These are phyloP conservation scores for Epithemia pelagica DNA, from an alignment of 108 stramenopile genomes.

Conservation along the genomic window DNA sequence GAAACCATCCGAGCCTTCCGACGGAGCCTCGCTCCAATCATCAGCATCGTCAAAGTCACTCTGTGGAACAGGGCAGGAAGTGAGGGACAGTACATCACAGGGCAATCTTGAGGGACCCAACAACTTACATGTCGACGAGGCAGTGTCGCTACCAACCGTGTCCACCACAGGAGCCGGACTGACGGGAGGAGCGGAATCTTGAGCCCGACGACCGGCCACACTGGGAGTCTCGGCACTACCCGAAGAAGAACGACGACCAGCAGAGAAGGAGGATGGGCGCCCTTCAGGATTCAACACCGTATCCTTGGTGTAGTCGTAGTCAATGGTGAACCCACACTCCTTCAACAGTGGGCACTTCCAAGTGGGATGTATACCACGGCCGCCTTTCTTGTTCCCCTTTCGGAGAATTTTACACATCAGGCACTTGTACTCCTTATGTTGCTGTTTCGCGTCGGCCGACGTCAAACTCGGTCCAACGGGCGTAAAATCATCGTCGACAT, in stretches of 20 bases:
- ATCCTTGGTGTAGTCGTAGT: neutral
- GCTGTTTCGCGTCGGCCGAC: neutral
- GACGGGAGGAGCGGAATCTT: no score
- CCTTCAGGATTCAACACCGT: neutral
- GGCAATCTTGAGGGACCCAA: neutral
- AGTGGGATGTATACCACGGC: neutral
- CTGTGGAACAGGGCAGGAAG: no score
- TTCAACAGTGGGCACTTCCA: neutral
- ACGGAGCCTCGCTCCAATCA: no score
- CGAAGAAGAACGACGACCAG: no score
- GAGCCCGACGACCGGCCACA: neutral
- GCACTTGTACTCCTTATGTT: neutral
- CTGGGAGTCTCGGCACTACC: neutral
- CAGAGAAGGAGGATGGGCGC: no score
- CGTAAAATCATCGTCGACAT: neutral
- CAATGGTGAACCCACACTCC: neutral
- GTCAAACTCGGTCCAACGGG: neutral
- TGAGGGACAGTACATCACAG: no score
- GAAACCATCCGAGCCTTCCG: no score
- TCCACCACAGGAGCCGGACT: no score
- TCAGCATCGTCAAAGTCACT: no score
- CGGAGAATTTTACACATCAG: neutral
- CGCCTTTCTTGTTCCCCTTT: neutral
- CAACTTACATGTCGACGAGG: neutral
- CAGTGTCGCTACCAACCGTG: neutral